A percentile compares a stretch with the other conserved stretches of the same genome.
Evolutionary conservation across 2,329 filamentous ascomycete species (phyloP).

Genomic region (Beauveria rudraprayagi): DNA sequence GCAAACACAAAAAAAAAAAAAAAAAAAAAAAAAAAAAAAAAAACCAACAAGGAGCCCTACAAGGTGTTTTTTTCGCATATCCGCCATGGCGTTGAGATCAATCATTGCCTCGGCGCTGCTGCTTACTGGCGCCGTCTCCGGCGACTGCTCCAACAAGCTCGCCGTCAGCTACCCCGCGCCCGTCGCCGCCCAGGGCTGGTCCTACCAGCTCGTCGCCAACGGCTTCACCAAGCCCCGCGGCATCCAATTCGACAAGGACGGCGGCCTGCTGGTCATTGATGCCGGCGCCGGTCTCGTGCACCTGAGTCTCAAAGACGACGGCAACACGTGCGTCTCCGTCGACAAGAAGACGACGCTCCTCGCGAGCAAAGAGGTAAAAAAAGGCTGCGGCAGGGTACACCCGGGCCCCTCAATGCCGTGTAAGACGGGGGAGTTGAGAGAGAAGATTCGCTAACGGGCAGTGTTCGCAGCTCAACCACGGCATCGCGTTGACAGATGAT

Average conservation of each 20-base stretch:
- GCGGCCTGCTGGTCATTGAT: constrained; percentile 39
- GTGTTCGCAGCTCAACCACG: constrained; percentile 42
- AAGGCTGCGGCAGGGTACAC: constrained; percentile 11
- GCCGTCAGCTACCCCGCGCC: constrained; percentile 28
- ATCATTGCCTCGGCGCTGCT: constrained; percentile 4
- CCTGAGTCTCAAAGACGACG: constrained; percentile 33
- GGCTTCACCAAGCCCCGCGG: constrained; percentile 35
- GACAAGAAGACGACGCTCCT: constrained; percentile 28
- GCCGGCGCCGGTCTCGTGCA: constrained; percentile 33
- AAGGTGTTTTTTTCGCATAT: too few relatives aligned
- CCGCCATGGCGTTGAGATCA: neutral
- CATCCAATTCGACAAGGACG: constrained; percentile 37
- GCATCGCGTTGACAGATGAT: constrained; percentile 44
- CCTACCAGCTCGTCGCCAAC: constrained; percentile 34
- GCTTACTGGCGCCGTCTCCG: constrained; percentile 2
- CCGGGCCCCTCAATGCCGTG: too few relatives aligned
- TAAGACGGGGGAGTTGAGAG: constrained; percentile 22
- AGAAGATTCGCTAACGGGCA: neutral
- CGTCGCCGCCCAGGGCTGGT: constrained; percentile 34
- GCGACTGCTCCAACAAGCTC: constrained; percentile 28
- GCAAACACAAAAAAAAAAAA: too few relatives aligned
- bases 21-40: too few relatives aligned
- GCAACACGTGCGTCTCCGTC: constrained; percentile 33
- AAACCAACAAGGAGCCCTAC: too few relatives aligned
- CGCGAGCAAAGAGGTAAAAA: constrained; percentile 24